Conservation (phyloP, 106 monocot species). For the Dendrobium huoshanense region DNA sequence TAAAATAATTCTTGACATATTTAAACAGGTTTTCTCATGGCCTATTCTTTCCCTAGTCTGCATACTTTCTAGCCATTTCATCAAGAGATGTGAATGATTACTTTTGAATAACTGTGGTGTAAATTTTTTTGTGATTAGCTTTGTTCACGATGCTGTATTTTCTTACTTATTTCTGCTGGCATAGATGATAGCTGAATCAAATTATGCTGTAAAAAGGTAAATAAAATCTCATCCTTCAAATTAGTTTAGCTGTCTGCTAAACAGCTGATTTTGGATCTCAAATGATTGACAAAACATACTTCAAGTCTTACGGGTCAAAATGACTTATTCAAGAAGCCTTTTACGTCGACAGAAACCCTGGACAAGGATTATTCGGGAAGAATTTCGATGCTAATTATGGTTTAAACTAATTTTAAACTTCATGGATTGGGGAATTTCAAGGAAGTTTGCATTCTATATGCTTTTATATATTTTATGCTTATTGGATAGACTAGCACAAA, state of each 20-base stretch:
- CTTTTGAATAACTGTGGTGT: not conserved
- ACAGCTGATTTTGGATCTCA: not conserved
- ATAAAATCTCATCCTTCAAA: not conserved
- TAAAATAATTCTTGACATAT: not conserved
- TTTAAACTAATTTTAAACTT: not conserved
- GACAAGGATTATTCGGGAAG: not conserved
- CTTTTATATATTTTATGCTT: not conserved
- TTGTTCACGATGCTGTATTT: slow-evolving; percentile 3
- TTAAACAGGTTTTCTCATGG: not conserved
- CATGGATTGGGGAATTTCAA: not conserved
- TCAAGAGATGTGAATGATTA: not conserved
- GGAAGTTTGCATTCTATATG: not conserved
- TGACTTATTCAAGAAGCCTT: not conserved
- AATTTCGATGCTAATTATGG: not conserved
- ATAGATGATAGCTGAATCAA: not conserved
- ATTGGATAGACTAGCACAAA: not conserved
- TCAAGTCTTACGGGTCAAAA: not conserved
- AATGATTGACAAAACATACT: not conserved
- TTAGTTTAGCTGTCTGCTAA: not conserved
- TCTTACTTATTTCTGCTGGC: not conserved
- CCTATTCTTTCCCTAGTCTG: not conserved
- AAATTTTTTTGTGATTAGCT: not conserved
- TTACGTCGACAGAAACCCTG: not conserved
- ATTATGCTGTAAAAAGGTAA: not conserved
- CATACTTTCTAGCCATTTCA: not conserved